Evolutionary conservation across 2,329 filamentous ascomycete genomes (phyloP), one percentile per base, ranked within the genome.

Genomic region (Calonectria pauciramosa): DNA sequence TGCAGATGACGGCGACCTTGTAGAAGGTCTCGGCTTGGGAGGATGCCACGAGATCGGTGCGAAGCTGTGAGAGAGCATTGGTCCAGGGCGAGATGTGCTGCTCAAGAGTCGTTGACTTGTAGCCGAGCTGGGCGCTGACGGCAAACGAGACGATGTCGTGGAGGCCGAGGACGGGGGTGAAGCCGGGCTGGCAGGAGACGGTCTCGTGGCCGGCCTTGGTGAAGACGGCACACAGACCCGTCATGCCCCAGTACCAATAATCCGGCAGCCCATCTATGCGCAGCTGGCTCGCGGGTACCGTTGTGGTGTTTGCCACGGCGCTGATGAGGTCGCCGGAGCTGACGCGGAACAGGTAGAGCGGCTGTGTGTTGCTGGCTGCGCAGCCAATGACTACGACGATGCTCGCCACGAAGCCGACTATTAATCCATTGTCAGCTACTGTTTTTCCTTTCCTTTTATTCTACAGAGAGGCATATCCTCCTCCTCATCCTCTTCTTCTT

Each of bases 231-330:
- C 76, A 77, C 34, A 75, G 44, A 4, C 74, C 75, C 44, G 75
- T 70, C 9, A 77, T 41, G 18, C 76, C 76, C 76, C 76, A 77
- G 41, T 77, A 76, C 76, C 75, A 76, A 20, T 76, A 63, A 8
- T 52, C 56, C 9, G 75, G 74, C 9, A 76, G 30, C 8, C 68
- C 76, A 18, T 75, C 65, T 34, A 77, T 68, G 11, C 51, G 49
- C 3, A 77, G 74, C 30, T 73, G 63, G 30, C 36, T 30, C 14
- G 65, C 65, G 10, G 71, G 47, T 16, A 63, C 10, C 3, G 52
- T 64, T 2, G 72, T 77, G 2, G 70, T 38, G 41, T 76, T 75
- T 4, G 75, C 52, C 3, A 70, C 70, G 9, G 75, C 75, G 60
- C 67, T n/a, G 65, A 76, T 32, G 32, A 76, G 70, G 49, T 75